A percentile compares a stretch with the other conserved stretches of the same genome.
phyloP scores from a whole-genome alignment of 345 rosid species.

The Lepidium sativum region DNA sequence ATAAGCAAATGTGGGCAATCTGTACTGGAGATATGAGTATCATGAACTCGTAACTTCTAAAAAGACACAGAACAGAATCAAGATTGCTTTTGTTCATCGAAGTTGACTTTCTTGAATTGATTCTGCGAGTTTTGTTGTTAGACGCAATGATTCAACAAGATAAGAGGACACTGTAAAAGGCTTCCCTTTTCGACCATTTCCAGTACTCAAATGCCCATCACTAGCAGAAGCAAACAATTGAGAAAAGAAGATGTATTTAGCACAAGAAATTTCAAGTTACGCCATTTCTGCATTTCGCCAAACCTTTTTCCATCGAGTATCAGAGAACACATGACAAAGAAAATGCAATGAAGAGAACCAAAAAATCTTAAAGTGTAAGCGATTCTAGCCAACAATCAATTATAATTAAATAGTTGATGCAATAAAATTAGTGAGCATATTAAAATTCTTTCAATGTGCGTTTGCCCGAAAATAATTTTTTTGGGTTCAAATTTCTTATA shows the following conservation, averaged over 20 bases:
- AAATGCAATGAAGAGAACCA: too few relatives aligned
- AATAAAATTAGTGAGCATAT: too few relatives aligned
- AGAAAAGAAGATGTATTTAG: neutral
- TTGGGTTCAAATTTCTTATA: too few relatives aligned
- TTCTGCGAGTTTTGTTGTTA: neutral
- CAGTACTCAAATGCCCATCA: neutral
- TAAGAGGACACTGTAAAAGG: neutral
- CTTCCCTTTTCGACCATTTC: neutral
- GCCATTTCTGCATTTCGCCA: neutral
- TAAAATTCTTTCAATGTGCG: too few relatives aligned
- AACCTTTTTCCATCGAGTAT: neutral
- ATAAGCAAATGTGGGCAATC: neutral
- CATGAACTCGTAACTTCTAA: conserved; percentile 18
- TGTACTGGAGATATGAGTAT: conserved; percentile 14
- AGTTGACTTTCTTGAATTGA: neutral
- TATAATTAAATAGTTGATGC: too few relatives aligned
- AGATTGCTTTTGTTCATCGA: neutral
- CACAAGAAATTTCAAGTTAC: neutral
- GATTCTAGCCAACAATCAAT: too few relatives aligned
- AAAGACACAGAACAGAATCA: conserved; percentile 2
- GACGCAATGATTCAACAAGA: conserved; percentile 12
- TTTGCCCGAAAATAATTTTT: too few relatives aligned
- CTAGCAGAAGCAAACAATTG: neutral
- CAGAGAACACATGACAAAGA: neutral
- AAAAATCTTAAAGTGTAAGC: too few relatives aligned